phyloP scores from a whole-genome alignment of 768 basidiomycete species.

The Pholiota conissans region DNA sequence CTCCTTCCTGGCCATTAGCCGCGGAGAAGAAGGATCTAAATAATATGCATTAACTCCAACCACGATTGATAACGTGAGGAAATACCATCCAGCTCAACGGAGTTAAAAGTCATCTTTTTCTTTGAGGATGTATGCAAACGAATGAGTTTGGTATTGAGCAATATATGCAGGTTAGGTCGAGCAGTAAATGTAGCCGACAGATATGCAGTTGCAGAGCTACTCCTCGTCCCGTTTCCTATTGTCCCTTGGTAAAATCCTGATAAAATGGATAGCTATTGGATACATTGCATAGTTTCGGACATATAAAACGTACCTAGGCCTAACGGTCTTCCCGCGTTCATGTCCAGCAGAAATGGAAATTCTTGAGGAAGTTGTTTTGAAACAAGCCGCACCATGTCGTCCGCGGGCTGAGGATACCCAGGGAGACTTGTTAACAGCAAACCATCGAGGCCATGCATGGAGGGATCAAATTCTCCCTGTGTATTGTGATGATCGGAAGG shows the following conservation, averaged over 20 bases:
- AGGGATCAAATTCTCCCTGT: constrained; percentile 31
- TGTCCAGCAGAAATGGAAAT: constrained; percentile 26
- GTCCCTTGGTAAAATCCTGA: constrained; percentile 19
- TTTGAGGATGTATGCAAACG: constrained; percentile 11
- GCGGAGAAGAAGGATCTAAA: constrained; percentile 4
- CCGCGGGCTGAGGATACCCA: constrained; percentile 26
- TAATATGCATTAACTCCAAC: not conserved
- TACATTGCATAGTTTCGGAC: not conserved
- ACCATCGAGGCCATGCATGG: constrained; percentile 31
- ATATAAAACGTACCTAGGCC: constrained; percentile 26
- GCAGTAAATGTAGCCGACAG: constrained; percentile 12
- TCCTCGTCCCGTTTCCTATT: constrained; percentile 20
- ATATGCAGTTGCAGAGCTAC: constrained; percentile 20
- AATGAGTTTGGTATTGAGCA: constrained; percentile 25
- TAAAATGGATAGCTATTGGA: not conserved
- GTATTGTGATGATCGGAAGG: constrained; percentile 35
- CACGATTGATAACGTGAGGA: no score
- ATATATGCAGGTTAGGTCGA: constrained; percentile 17
- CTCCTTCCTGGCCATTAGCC: constrained; percentile 29
- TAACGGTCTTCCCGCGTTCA: constrained; percentile 28
- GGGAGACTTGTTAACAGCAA: constrained; percentile 29
- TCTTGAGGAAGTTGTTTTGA: constrained; percentile 37
- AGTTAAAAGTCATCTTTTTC: constrained; percentile 6
- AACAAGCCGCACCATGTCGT: constrained; percentile 27
- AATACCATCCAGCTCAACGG: constrained; percentile 7